Base-by-base conservation (phyloP, 1,139 yeast genomes). In the Wickerhamomyces sp. region DNA sequence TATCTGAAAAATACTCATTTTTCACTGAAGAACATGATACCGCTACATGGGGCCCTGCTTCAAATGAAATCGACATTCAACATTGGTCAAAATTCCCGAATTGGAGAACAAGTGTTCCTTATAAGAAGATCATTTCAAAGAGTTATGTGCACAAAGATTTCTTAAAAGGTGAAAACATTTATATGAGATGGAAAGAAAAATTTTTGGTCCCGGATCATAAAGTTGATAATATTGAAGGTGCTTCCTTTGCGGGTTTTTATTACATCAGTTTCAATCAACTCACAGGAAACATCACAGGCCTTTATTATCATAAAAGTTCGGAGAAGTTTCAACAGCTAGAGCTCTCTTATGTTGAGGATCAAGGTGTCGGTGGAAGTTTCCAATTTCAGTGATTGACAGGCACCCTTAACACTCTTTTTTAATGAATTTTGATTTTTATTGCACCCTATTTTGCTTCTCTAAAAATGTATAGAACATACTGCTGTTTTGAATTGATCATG, bases 111-210 rank as follows among this genome's bases (percentile, higher is more conserved):
- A 33, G 58, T 58, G 37, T 58, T 41, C 44, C 52, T 32, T 32
- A 52, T 39, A 46, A 49, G 55, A 57, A 30, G 41, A 54, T 41
- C 39, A 38, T 54, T 1, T 51, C 45, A 15, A 57, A 57, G 33
- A 31, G 42, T 2, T 49, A 57, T 16, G 46, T 55, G 6, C 66
- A 66, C 42, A 46, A 52, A 16, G 52, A 60, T 37, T 61, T 61
- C 28, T 40, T 64, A 15, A 50, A 60, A 33, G 67, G 70, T 44
- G 67, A 74, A 38, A 75, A 68, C 51, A 62, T 89, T 6, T 89
- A 78, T 56, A 89, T 89, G 96, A 70, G 96, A 46, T 89, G 96
- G 96, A 89, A 89, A 59, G 97, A 89, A 57, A 76, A 78, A 51
- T 87, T 86, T 52, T 62, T 88, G 42, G 78, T 85, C 11, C 95